These are phyloP conservation scores for Russula dissimulans DNA, from an alignment of 768 basidiomycete species.

Conservation along the genomic window DNA sequence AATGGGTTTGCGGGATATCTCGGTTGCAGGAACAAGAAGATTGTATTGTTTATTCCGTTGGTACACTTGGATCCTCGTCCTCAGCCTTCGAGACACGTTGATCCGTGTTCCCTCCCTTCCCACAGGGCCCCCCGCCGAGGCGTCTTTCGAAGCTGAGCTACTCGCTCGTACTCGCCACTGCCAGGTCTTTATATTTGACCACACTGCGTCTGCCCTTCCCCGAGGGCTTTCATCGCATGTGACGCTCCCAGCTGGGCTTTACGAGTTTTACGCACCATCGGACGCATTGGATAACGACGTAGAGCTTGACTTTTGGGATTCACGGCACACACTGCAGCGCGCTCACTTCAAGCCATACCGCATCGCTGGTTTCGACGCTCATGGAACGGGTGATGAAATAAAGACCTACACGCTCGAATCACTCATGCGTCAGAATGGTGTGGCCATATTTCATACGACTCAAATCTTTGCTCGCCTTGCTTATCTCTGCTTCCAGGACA, in stretches of 20 bases:
- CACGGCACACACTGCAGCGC: conserved; percentile 25
- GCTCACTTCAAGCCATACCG: conserved; percentile 37
- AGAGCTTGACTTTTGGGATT: conserved; percentile 27
- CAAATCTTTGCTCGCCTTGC: not conserved
- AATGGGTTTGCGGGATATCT: conserved; percentile 60
- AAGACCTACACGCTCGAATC: conserved; percentile 38
- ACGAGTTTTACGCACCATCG: conserved; percentile 13
- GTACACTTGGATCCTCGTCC: conserved; percentile 25
- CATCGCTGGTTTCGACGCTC: conserved; percentile 32
- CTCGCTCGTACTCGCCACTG: conserved; percentile 40
- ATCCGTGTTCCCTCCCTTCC: not conserved
- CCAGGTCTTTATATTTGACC: conserved; percentile 56
- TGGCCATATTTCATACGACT: not conserved
- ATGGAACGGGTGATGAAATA: conserved; percentile 24
- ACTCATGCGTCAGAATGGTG: conserved; percentile 37
- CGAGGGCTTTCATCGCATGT: conserved; percentile 22
- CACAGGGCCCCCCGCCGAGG: conserved; percentile 46
- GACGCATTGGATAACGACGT: conserved; percentile 19
- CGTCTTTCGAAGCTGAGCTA: conserved; percentile 54
- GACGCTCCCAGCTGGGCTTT: conserved; percentile 4
- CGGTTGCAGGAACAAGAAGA: conserved; percentile 42
- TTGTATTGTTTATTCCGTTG: conserved; percentile 56
- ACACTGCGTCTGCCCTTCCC: conserved; percentile 18
- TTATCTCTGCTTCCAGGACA: conserved; percentile 19
- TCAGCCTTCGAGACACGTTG: conserved; percentile 1